These are phyloP conservation scores for Sugiyamaella boreocaroliniensis DNA, from an alignment of 805 yeast genomes.

Conservation along the genomic window DNA sequence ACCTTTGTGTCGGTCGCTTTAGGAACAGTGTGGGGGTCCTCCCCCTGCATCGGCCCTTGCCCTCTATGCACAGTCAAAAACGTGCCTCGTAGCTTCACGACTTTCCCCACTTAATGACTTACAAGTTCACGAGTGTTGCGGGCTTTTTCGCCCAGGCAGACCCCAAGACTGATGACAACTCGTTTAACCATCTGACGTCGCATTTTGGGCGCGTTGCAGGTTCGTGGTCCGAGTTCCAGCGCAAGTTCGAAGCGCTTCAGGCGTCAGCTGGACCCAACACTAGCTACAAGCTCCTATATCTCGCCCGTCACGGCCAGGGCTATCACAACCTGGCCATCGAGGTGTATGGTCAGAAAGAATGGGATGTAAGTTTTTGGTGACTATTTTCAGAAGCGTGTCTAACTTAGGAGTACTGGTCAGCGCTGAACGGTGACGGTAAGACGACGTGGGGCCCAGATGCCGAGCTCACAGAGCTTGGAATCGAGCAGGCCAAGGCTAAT, in stretches of 20 bases:
- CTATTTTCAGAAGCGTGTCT: not conserved
- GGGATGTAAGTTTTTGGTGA: conserved; percentile 30
- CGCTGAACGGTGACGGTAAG: conserved; percentile 13
- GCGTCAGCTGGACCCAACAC: conserved; percentile 24
- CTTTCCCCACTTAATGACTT: not conserved
- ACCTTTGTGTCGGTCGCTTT: too few relatives aligned
- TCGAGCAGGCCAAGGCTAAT: conserved; percentile 41
- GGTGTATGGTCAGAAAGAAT: conserved; percentile 39
- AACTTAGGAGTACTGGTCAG: conserved; percentile 10
- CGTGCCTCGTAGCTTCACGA: not conserved
- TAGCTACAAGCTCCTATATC: conserved; percentile 40
- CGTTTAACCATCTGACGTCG: conserved; percentile 38
- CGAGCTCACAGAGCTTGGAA: conserved; percentile 41
- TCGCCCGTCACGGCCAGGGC: conserved; percentile 52
- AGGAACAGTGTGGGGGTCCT: not conserved
- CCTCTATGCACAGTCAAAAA: not conserved
- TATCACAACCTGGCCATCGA: conserved; percentile 44
- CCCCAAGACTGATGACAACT: conserved; percentile 36
- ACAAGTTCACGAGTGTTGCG: conserved; percentile 27
- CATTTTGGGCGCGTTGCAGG: conserved; percentile 36
- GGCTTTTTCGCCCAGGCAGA: conserved; percentile 42
- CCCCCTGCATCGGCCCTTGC: not conserved
- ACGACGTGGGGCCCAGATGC: conserved; percentile 43
- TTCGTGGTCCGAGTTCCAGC: conserved; percentile 33
- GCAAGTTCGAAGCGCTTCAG: conserved; percentile 29